A percentile compares a stretch with the other conserved stretches of the same genome.
Conservation (phyloP, 2,329 filamentous ascomycete genomes). For the Penicillium sp. region DNA sequence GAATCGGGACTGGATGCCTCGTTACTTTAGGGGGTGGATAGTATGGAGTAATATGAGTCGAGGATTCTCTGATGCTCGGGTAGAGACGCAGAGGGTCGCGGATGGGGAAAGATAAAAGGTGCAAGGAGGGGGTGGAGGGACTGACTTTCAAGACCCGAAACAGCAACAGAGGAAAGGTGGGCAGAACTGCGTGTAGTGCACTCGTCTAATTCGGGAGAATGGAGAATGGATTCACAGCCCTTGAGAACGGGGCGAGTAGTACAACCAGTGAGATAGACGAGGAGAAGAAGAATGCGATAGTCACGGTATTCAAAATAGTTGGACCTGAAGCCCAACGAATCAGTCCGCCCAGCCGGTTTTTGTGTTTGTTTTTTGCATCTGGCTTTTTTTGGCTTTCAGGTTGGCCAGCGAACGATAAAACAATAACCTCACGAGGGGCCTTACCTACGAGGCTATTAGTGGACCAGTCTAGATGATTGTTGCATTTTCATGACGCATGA, state of each 20-base stretch:
- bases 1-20: neutral
- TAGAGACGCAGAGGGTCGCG: neutral
- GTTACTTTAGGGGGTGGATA: neutral
- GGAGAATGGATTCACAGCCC: neutral
- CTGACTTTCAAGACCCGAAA: neutral
- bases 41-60: neutral
- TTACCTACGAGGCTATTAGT: neutral
- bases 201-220: neutral
- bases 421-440: neutral
- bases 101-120: neutral
- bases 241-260: slow-evolving; percentile 3
- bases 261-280: neutral
- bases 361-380: neutral
- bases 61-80: neutral
- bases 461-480: neutral
- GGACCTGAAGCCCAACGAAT: neutral
- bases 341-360: neutral
- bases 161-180: neutral
- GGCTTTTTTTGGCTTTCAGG: neutral
- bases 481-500: neutral
- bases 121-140: neutral
- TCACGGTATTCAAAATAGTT: neutral
- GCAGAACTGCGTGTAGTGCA: neutral
- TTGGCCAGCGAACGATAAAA: neutral
- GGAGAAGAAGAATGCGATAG: neutral